Conservation (phyloP, 2,329 filamentous ascomycete species). For the Colletotrichum orchidophilum region DNA sequence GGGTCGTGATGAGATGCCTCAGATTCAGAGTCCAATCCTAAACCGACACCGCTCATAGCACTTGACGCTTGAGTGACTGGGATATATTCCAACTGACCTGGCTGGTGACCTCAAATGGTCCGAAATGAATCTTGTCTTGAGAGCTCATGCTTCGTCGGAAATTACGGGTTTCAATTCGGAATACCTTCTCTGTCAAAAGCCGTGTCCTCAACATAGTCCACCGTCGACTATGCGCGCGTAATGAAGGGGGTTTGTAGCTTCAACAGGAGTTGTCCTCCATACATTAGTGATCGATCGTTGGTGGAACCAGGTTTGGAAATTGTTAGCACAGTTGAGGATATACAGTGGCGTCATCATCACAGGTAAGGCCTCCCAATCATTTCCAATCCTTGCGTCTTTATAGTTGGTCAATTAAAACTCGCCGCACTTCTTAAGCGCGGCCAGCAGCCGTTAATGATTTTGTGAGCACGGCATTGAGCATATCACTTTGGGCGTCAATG, state of each 20-base stretch:
- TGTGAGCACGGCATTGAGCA: too few relatives aligned
- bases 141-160: constrained; percentile 39
- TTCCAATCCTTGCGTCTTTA: not conserved
- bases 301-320: constrained; percentile 23
- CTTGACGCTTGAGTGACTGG: not conserved
- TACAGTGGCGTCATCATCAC: constrained; percentile 31
- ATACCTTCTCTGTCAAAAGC: not conserved
- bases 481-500: not conserved
- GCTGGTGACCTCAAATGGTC: constrained; percentile 78
- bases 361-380: not conserved
- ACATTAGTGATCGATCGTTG: not conserved
- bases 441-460: fast-evolving
- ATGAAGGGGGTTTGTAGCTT: not conserved
- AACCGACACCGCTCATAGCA: too few relatives aligned
- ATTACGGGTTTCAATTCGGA: not conserved
- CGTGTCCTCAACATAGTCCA: constrained; percentile 13
- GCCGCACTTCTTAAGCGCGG: not conserved
- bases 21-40: not conserved
- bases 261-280: not conserved
- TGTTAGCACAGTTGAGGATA: constrained; percentile 17
- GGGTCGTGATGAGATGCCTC: not conserved
- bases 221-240: not conserved
- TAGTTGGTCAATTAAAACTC: not conserved
- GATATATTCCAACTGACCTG: constrained; percentile 62
- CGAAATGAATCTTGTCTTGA: constrained; percentile 68